Conservation (phyloP, 306 rosid genomes). For the Dryas drummondii region DNA sequence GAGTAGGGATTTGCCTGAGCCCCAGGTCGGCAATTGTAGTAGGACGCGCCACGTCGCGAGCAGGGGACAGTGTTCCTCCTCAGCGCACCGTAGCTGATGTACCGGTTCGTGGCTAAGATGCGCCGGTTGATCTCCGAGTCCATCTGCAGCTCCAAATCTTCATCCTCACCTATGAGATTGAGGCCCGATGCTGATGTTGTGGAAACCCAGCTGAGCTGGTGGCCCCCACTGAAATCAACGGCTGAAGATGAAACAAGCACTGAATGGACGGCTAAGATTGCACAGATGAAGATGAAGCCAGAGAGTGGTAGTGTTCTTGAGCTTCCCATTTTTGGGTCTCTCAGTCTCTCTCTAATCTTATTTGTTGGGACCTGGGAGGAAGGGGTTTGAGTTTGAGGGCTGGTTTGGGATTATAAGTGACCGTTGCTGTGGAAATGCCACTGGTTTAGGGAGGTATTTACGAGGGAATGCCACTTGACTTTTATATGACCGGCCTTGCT, state of each 20-base stretch:
- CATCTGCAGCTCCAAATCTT: constrained; percentile 63
- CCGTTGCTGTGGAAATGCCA: constrained; percentile 27
- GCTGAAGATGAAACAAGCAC: constrained; percentile 38
- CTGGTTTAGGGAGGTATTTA: constrained; percentile 21
- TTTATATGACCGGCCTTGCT: constrained; percentile 30
- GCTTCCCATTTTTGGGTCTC: constrained; percentile 40
- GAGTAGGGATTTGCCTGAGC: constrained; percentile 90
- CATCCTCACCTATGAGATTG: constrained; percentile 44
- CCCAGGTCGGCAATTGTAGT: constrained; percentile 87
- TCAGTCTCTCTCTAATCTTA: not conserved
- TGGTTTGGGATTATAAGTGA: constrained; percentile 32
- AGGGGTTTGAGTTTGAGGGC: too few species aligned
- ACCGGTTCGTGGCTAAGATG: constrained; percentile 56
- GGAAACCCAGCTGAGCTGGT: constrained; percentile 43
- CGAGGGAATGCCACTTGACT: constrained; percentile 51
- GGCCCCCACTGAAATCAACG: constrained; percentile 42
- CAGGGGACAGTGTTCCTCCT: constrained; percentile 90
- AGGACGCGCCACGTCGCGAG: constrained; percentile 91
- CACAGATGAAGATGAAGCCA: constrained; percentile 29
- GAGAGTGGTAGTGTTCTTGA: constrained; percentile 14
- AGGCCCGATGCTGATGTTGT: constrained; percentile 40
- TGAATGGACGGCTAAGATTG: constrained; percentile 60
- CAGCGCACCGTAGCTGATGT: constrained; percentile 95
- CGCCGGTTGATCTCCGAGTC: constrained; percentile 88
- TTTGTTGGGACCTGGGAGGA: not conserved